These are phyloP conservation scores for Brassica hybrid DNA, from an alignment of 441 rosid genomes.

Conservation along the genomic window DNA sequence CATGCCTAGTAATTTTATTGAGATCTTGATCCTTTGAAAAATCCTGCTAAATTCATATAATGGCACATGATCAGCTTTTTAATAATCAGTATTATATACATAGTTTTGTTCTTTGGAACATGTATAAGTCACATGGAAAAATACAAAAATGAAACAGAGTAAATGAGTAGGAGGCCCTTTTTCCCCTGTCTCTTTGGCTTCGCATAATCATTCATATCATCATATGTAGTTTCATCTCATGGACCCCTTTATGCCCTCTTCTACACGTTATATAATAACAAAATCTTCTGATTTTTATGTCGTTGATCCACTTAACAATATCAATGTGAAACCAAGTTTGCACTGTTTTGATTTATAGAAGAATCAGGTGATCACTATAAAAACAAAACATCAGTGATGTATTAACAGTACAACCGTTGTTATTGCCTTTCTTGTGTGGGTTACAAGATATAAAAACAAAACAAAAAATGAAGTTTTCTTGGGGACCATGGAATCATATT, in stretches of 20 bases:
- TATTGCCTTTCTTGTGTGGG: conserved; percentile 32
- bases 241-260: conserved; percentile 36
- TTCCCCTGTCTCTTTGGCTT: conserved; percentile 17
- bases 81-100: background rate
- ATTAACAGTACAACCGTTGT: conserved; percentile 24
- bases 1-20: conserved; percentile 14
- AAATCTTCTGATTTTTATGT: conserved; percentile 27
- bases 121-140: conserved; percentile 29
- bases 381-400: conserved; percentile 20
- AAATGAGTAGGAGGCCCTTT: conserved; percentile 12
- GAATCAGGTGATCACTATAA: conserved; percentile 11
- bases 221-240: conserved; percentile 34
- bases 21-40: conserved; percentile 24
- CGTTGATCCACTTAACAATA: conserved; percentile 19
- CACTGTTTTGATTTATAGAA: conserved; percentile 29
- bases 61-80: conserved; percentile 13
- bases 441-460: background rate
- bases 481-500: conserved; percentile 15
- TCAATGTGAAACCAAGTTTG: conserved; percentile 30
- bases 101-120: conserved; percentile 5
- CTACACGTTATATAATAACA: conserved; percentile 31
- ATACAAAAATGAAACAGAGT: background rate
- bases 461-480: conserved; percentile 12
- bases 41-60: conserved; percentile 4
- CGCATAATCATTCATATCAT: conserved; percentile 26